Base-by-base conservation (phyloP, 2,329 filamentous ascomycete genomes). In the Capronia coronata region DNA sequence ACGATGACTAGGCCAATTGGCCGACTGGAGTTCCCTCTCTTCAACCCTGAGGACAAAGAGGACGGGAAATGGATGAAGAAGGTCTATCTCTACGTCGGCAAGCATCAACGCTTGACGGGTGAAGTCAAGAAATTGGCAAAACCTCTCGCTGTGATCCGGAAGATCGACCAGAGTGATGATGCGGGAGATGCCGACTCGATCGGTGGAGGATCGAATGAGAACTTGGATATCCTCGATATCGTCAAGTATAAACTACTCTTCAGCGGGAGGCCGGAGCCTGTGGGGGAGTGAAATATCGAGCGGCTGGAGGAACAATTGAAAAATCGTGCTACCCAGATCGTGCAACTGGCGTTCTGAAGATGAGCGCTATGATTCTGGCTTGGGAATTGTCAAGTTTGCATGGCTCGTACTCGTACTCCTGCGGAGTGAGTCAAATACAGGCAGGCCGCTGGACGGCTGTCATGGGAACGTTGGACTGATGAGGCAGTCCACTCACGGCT, bases 221-320 rank as follows among this genome's bases (percentile, higher is more conserved):
- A 83, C 48, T 65, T 96, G 45, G 89, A 96, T 70, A 78, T 97
- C 57, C 81, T 89, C 44, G 91, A 96, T 67, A 80, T 97, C 59
- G 76, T 97, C 56, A 85, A 83, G 71, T 86, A 84, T 65, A 96
- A 94, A 72, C 72, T 97, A 58, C 70, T 94, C 39, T 97, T 97
- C 68, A 83, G 84, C 14, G 78, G 78, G 52, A 76, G 91, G 40
- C 91, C 91, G 3, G 91, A 97, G 69, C 91, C 91, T 39, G 86
- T 95, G 47, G 80, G 82, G 32, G 51, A 50, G 19, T 54, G 48
- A 56, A 8, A 27, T 27, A 27, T 27, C 32, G n/a, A n/a, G 13
- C 6, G n/a, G 32, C 6, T 27, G 25, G 25, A 27, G n/a, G n/a
- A n/a, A n/a, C n/a, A n/a, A n/a, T n/a, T n/a, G n/a, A n/a, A n/a